Evolutionary conservation across 2,329 filamentous ascomycete species (phyloP).

Genomic region (Nigrospora sphaerica): DNA sequence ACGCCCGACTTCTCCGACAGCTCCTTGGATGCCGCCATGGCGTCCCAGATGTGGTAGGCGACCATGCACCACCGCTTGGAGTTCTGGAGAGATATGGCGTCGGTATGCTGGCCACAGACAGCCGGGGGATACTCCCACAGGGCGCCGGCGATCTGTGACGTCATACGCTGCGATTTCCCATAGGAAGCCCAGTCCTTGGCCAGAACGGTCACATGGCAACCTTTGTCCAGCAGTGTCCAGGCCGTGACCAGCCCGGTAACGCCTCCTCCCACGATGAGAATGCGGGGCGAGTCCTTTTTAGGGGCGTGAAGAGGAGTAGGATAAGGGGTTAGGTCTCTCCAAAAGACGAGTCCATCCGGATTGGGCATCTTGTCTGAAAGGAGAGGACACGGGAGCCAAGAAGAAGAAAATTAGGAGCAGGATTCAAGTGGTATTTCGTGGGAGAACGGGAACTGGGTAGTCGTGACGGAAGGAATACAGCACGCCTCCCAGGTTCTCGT

Average conservation of each 20-base stretch:
- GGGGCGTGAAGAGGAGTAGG: not conserved
- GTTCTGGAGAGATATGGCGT: slow-evolving; percentile 28
- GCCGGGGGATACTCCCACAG: slow-evolving; percentile 39
- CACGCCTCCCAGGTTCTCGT: too few relatives aligned
- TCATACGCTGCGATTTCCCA: slow-evolving; percentile 24
- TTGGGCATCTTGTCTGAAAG: not conserved
- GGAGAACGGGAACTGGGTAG: too few relatives aligned
- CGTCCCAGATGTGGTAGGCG: slow-evolving; percentile 31
- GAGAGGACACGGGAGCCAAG: too few relatives aligned
- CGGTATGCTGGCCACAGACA: slow-evolving; percentile 34
- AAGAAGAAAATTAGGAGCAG: too few relatives aligned
- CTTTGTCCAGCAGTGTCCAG: slow-evolving; percentile 35
- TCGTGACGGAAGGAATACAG: too few relatives aligned
- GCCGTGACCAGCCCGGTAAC: slow-evolving; percentile 24
- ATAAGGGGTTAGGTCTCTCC: not conserved
- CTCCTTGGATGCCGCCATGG: slow-evolving; percentile 25
- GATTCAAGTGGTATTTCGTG: too few relatives aligned
- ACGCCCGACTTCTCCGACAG: slow-evolving; percentile 25
- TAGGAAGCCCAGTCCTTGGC: slow-evolving; percentile 1
- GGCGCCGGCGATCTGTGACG: slow-evolving; percentile 37
- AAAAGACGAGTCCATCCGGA: not conserved
- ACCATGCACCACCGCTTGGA: slow-evolving; percentile 33
- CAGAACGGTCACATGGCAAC: slow-evolving; percentile 33
- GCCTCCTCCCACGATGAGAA: slow-evolving; percentile 22
- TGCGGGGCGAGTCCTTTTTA: slow-evolving; percentile 12